Percentiles rank a stretch among this genome's conserved stretches.
These are phyloP conservation scores for Phytopythium boreale DNA, from an alignment of 352 stramenopile species.

Conservation along the genomic window DNA sequence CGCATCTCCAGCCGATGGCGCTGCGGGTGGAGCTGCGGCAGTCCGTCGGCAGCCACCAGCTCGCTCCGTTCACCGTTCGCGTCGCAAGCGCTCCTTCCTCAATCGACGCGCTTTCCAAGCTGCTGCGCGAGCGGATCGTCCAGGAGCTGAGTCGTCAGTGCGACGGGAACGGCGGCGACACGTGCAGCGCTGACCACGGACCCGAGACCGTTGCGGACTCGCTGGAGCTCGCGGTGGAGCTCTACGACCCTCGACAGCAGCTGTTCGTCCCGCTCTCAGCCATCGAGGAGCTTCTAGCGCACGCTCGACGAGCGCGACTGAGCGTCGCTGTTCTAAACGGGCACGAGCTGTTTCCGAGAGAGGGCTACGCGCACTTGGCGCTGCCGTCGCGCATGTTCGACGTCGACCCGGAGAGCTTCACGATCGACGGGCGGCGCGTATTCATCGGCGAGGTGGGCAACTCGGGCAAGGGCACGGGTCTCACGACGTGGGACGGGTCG, in stretches of 20 bases:
- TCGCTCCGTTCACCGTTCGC: constrained; percentile 23
- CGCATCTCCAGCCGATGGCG: constrained; percentile 6
- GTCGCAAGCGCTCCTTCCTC: constrained; percentile 15
- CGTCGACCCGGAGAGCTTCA: constrained; percentile 43
- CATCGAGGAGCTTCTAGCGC: constrained; percentile 21
- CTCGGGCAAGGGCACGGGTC: constrained; percentile 79
- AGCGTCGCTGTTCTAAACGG: constrained; percentile 31
- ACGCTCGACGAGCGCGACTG: constrained; percentile 28
- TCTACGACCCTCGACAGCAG: constrained; percentile 33
- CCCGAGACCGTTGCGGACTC: background rate
- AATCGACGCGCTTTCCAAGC: constrained; percentile 16
- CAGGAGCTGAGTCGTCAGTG: constrained; percentile 9
- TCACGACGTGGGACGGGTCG: constrained; percentile 91
- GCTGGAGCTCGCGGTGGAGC: constrained; percentile 31
- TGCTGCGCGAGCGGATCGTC: constrained; percentile 19
- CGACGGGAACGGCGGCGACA: background rate
- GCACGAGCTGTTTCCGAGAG: constrained; percentile 14
- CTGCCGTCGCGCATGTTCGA: constrained; percentile 59
- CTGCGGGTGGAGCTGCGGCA: constrained; percentile 40
- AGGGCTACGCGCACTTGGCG: constrained; percentile 25
- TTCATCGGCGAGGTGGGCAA: constrained; percentile 72
- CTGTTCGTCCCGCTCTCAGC: constrained; percentile 27
- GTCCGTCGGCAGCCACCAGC: constrained; percentile 14
- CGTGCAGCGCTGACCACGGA: background rate
- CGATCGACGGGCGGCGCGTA: constrained; percentile 49